phyloP scores from a whole-genome alignment of 257 asterid species.

The Solanum ossicruentum region DNA sequence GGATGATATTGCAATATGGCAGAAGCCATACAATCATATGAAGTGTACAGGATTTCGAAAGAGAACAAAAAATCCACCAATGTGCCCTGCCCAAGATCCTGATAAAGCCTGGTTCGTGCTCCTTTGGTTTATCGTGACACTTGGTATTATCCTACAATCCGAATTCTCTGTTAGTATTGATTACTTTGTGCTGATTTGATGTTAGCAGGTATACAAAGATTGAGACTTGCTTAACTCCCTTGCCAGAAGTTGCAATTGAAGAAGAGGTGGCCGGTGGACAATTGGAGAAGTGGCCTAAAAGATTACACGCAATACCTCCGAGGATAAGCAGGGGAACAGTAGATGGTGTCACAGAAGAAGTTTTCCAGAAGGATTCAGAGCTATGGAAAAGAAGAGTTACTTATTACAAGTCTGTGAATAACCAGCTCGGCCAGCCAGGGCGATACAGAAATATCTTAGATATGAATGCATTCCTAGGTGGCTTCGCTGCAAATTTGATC shows the following conservation, averaged over 20 bases:
- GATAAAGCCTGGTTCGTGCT: constrained; percentile 61
- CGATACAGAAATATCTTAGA: constrained; percentile 67
- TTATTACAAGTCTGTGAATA: constrained; percentile 52
- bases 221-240: constrained; percentile 58
- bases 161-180: neutral
- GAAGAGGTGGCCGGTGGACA: constrained; percentile 53
- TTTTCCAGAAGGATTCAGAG: constrained; percentile 30
- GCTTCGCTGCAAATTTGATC: constrained; percentile 58
- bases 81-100: constrained; percentile 39
- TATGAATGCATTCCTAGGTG: constrained; percentile 82
- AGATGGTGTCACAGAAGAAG: constrained; percentile 24
- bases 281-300: constrained; percentile 56
- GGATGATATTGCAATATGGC: constrained; percentile 82
- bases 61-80: constrained; percentile 18
- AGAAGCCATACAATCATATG: constrained; percentile 55
- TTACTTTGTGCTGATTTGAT: neutral
- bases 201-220: constrained; percentile 54
- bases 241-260: constrained; percentile 42
- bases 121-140: neutral
- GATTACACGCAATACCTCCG: constrained; percentile 47
- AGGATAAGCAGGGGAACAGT: constrained; percentile 44
- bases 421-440: constrained; percentile 41
- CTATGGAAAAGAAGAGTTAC: constrained; percentile 60
- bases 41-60: constrained; percentile 21
- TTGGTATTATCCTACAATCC: neutral